phyloP scores from a whole-genome alignment of 2,329 filamentous ascomycete species.

The Sarocladiaceae sp. region DNA sequence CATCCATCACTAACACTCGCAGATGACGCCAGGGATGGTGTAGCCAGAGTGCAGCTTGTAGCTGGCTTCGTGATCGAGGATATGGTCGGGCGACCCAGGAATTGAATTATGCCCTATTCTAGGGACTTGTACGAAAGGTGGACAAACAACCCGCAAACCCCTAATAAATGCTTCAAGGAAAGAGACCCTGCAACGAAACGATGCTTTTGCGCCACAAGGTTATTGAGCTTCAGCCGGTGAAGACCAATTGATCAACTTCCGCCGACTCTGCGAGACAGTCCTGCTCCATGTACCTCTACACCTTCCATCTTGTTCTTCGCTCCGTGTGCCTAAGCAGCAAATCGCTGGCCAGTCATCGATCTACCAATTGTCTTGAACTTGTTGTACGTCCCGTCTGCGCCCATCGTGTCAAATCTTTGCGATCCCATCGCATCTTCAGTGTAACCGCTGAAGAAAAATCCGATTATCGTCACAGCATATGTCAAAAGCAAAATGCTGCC shows the following conservation, averaged over 20 bases:
- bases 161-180: background rate
- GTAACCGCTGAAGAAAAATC: slow-evolving; percentile 79
- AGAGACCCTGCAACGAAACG: background rate
- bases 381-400: slow-evolving; percentile 43
- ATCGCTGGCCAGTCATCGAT: slow-evolving; percentile 30
- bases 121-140: no score
- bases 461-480: slow-evolving; percentile 86
- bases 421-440: slow-evolving; percentile 39
- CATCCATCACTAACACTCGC: no score
- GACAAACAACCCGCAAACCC: background rate
- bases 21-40: no score
- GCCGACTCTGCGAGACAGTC: background rate
- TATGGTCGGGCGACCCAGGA: background rate
- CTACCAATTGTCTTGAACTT: slow-evolving; percentile 52
- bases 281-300: background rate
- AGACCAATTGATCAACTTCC: no score
- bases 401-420: slow-evolving; percentile 51
- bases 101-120: slow-evolving; percentile 3
- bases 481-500: slow-evolving; percentile 90
- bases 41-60: no score
- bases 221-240: no score
- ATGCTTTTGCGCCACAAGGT: background rate
- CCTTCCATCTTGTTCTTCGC: background rate
- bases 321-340: background rate
- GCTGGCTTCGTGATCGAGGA: background rate